Percentiles rank a stretch among this genome's conserved stretches.
These are phyloP conservation scores for Blepharisma stoltei DNA, from an alignment of 73 alveolate genomes.

Conservation along the genomic window DNA sequence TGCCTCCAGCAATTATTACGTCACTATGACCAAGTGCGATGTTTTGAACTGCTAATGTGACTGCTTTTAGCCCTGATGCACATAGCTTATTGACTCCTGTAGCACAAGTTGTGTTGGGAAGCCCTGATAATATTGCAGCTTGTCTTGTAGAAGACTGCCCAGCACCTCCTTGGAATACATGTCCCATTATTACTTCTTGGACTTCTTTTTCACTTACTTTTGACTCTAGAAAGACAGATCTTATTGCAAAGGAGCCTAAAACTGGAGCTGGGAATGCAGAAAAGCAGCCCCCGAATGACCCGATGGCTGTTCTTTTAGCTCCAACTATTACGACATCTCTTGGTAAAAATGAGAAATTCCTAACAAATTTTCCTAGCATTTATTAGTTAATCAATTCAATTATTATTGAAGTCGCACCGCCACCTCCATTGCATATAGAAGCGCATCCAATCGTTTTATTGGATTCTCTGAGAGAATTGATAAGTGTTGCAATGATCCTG, in stretches of 20 bases:
- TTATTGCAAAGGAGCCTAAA: background rate
- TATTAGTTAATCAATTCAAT: constrained; percentile 3
- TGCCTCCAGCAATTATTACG: constrained; percentile 73
- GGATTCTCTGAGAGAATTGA: constrained; percentile 61
- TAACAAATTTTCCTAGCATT: background rate
- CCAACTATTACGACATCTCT: constrained; percentile 15
- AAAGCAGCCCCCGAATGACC: background rate
- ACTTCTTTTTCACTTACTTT: background rate
- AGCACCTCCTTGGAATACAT: background rate
- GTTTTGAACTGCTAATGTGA: constrained; percentile 70
- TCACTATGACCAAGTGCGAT: constrained; percentile 72
- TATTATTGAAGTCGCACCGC: constrained; percentile 83
- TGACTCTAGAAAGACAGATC: background rate
- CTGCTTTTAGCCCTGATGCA: constrained; percentile 84
- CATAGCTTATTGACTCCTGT: constrained; percentile 37
- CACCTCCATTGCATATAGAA: constrained; percentile 86
- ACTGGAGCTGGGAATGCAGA: constrained; percentile 24
- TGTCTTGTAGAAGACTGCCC: constrained; percentile 19
- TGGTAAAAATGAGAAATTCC: background rate
- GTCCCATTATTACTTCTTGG: constrained; percentile 15
- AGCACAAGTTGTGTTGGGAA: background rate
- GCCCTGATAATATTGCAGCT: constrained; percentile 22
- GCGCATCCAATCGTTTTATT: constrained; percentile 77
- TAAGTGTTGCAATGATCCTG: constrained; percentile 63
- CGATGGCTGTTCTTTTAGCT: constrained; percentile 12